These are phyloP conservation scores for Podospora appendiculata DNA, from an alignment of 495 filamentous ascomycete species.

Conservation along the genomic window DNA sequence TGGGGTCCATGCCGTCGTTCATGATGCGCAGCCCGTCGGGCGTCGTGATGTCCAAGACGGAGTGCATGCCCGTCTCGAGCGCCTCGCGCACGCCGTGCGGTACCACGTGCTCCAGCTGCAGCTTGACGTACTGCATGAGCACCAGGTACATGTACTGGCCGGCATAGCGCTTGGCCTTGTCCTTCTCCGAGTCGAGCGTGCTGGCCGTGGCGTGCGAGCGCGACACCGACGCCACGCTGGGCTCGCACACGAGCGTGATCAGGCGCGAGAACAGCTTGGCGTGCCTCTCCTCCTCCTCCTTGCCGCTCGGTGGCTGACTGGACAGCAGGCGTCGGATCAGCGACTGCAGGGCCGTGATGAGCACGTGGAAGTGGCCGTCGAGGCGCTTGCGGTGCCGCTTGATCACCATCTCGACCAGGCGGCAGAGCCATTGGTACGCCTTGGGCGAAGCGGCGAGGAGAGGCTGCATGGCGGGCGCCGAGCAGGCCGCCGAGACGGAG, in stretches of 20 bases:
- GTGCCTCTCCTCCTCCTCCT: slow-evolving; percentile 33
- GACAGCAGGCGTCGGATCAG: slow-evolving; percentile 37
- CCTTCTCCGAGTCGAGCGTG: slow-evolving; percentile 62
- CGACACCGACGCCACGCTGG: slow-evolving; percentile 63
- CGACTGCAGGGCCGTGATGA: slow-evolving; percentile 53
- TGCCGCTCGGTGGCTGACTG: background rate
- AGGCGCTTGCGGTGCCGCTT: slow-evolving; percentile 40
- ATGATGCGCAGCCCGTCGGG: slow-evolving; percentile 56
- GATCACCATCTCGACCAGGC: slow-evolving; percentile 55
- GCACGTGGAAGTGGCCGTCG: slow-evolving; percentile 56
- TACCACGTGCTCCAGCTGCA: slow-evolving; percentile 47
- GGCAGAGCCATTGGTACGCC: slow-evolving; percentile 46
- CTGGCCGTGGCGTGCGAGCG: slow-evolving; percentile 20
- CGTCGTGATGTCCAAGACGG: slow-evolving; percentile 61
- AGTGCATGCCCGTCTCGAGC: slow-evolving; percentile 64
- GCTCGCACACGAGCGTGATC: slow-evolving; percentile 70
- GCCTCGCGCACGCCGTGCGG: slow-evolving; percentile 55
- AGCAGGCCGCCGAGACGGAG: slow-evolving; percentile 47
- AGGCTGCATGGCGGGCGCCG: slow-evolving; percentile 11
- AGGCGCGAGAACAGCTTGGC: slow-evolving; percentile 61
- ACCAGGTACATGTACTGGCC: slow-evolving; percentile 68
- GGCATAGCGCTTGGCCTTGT: slow-evolving; percentile 65
- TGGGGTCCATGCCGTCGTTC: slow-evolving; percentile 61
- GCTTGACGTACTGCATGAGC: slow-evolving; percentile 61
- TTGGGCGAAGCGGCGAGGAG: slow-evolving; percentile 14